Percentiles rank a stretch among this genome's conserved stretches.
These are phyloP conservation scores for Silene uniflora DNA, from an alignment of 148 eudicot species.

Conservation along the genomic window DNA sequence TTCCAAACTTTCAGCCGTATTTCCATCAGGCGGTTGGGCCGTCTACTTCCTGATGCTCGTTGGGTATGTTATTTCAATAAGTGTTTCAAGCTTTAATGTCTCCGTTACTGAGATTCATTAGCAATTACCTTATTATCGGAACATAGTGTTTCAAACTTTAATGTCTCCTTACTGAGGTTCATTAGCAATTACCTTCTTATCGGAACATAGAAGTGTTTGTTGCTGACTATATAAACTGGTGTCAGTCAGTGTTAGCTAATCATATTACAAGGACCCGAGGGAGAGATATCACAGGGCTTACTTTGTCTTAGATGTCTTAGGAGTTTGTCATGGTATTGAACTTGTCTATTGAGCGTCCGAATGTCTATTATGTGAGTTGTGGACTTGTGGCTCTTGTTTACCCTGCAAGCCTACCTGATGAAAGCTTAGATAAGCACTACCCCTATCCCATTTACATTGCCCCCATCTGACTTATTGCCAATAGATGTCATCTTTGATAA, in stretches of 20 bases:
- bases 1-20: conserved; percentile 63
- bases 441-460: no score
- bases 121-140: background rate
- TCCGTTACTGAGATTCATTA: background rate
- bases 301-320: background rate
- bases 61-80: conserved; percentile 45
- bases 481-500: no score
- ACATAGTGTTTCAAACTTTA: background rate
- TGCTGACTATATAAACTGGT: background rate
- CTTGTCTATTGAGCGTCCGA: no score
- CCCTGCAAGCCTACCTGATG: no score
- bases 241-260: background rate
- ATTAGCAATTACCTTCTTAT: background rate
- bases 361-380: no score
- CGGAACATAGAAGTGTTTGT: background rate
- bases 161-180: background rate
- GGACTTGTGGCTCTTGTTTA: no score
- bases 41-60: conserved; percentile 80
- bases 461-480: no score
- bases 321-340: no score
- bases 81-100: background rate
- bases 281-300: background rate
- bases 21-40: conserved; percentile 67
- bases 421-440: no score
- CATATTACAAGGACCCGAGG: no score